phyloP scores from a whole-genome alignment of 2,329 filamentous ascomycete genomes.

The Periconia sp. region DNA sequence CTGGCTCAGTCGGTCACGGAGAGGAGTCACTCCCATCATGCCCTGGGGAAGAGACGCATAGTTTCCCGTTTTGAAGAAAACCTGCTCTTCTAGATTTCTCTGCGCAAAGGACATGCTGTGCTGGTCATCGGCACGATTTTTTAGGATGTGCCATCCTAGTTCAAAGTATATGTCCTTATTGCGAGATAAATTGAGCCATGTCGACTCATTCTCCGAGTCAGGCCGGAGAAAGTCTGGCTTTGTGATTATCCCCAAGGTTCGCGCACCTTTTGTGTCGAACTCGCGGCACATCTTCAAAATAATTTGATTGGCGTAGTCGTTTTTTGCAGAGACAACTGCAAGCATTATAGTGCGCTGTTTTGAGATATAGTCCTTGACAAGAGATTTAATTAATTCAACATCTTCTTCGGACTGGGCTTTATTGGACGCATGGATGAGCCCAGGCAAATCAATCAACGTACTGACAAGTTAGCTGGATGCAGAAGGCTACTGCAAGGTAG shows the following conservation, averaged over 20 bases:
- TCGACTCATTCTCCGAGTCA: conserved; percentile 44
- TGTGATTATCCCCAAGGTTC: conserved; percentile 61
- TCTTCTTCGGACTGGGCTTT: conserved; percentile 25
- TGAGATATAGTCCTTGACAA: conserved; percentile 30
- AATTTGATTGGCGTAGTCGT: conserved; percentile 61
- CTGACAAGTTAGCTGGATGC: too few relatives aligned
- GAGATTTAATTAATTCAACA: conserved; percentile 20
- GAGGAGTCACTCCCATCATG: conserved; percentile 50
- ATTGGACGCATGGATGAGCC: conserved; percentile 44
- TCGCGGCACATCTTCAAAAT: conserved; percentile 54
- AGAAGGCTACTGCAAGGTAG: too few relatives aligned
- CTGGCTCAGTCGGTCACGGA: conserved; percentile 54
- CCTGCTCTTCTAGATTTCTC: conserved; percentile 42
- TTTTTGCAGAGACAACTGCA: conserved; percentile 39
- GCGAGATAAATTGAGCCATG: conserved; percentile 43
- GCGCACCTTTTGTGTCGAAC: conserved; percentile 49
- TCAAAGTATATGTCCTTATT: conserved; percentile 45
- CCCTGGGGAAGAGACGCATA: conserved; percentile 29
- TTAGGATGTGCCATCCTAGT: conserved; percentile 59
- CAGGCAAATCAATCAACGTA: conserved; percentile 51
- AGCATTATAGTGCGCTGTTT: conserved; percentile 33
- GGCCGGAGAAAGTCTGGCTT: conserved; percentile 53
- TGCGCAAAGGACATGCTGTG: conserved; percentile 40
- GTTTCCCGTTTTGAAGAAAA: conserved; percentile 38
- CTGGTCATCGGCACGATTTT: conserved; percentile 45